Conservation (phyloP, 75 land plant genomes). For the Picea sitchensis region DNA sequence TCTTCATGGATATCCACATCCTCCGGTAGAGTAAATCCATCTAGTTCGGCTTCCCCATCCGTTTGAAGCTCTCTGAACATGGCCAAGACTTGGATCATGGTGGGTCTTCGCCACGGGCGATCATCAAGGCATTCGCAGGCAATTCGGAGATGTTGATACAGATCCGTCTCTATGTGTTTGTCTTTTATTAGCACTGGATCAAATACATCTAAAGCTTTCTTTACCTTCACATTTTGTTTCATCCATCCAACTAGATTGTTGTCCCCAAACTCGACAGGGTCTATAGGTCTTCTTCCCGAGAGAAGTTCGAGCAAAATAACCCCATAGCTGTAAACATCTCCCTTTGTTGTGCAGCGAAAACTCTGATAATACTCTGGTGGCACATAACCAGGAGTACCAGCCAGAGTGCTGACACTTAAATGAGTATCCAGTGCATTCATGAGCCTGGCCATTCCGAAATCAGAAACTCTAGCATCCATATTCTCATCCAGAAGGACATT, state of each 20-base stretch:
- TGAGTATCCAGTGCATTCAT: constrained; percentile 72
- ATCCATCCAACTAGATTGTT: constrained; percentile 81
- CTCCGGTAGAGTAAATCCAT: constrained; percentile 10
- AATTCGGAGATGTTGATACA: constrained; percentile 52
- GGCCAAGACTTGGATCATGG: constrained; percentile 86
- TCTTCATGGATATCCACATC: background rate
- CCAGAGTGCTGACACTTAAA: constrained; percentile 68
- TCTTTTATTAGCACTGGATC: constrained; percentile 36
- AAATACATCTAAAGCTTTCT: constrained; percentile 37
- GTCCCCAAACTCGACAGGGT: constrained; percentile 56
- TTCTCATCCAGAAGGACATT: constrained; percentile 73
- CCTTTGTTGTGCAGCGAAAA: constrained; percentile 73
- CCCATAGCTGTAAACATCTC: constrained; percentile 79
- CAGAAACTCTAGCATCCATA: constrained; percentile 70
- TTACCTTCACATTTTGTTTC: constrained; percentile 48
- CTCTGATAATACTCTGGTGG: constrained; percentile 90
- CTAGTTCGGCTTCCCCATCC: constrained; percentile 32
- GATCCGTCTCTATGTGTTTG: constrained; percentile 35
- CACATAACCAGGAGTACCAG: constrained; percentile 83
- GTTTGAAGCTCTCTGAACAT: constrained; percentile 55
- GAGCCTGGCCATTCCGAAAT: constrained; percentile 82
- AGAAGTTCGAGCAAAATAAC: constrained; percentile 68
- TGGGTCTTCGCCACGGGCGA: constrained; percentile 58
- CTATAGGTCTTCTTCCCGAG: constrained; percentile 70
- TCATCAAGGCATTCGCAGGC: constrained; percentile 75